phyloP scores from a whole-genome alignment of 345 rosid species.

The Camelina neglecta region DNA sequence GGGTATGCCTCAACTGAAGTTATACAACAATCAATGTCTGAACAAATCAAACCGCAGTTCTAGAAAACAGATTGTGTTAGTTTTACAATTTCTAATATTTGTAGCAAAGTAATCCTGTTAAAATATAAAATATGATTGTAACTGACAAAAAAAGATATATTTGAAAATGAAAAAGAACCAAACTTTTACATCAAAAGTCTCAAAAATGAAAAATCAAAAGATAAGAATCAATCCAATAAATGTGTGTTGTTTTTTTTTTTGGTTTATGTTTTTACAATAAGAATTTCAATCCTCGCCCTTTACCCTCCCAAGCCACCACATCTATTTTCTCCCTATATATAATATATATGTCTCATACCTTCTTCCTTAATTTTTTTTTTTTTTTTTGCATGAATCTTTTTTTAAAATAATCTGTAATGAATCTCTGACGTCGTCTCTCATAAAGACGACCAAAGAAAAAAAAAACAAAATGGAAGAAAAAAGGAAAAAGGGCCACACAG shows the following conservation, averaged over 20 bases:
- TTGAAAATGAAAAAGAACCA: background rate
- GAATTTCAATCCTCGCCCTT: constrained; percentile 42
- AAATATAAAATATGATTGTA: too few species aligned
- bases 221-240: constrained; percentile 48
- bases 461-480: background rate
- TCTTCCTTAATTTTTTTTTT: background rate
- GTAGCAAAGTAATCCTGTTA: too few species aligned
- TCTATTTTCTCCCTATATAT: constrained; percentile 28
- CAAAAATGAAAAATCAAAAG: constrained; percentile 35
- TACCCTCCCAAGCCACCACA: constrained; percentile 40
- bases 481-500: constrained; percentile 25
- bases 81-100: too few species aligned
- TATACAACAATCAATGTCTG: too few species aligned
- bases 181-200: constrained; percentile 29
- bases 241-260: background rate
- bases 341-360: constrained; percentile 6
- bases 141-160: background rate
- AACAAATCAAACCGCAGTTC: too few species aligned
- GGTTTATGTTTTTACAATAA: constrained; percentile 41
- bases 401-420: constrained; percentile 37
- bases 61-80: too few species aligned
- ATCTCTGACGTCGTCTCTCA: constrained; percentile 34
- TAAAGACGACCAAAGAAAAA: constrained; percentile 21
- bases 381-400: constrained; percentile 28
- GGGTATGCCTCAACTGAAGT: background rate